Base-by-base conservation (phyloP, 2,329 filamentous ascomycete species). In the Curvularia hawaiiensis region DNA sequence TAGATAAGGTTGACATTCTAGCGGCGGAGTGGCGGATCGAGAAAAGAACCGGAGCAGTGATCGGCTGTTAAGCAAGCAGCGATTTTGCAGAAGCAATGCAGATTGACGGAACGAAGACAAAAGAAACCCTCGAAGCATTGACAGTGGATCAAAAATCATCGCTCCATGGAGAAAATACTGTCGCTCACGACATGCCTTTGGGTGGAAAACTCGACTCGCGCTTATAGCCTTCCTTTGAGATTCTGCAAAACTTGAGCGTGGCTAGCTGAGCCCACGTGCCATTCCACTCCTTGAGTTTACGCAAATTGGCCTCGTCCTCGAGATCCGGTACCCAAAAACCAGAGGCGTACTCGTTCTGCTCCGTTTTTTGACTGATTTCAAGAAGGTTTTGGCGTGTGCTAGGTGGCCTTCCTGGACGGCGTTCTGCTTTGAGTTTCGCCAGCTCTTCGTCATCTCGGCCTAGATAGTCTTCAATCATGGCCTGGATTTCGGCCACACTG, bases 281-380 rank as follows among this genome's bases (percentile, higher is more conserved):
- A 63, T 92, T 90, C 91, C 92, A 98, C 22, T 83, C 81, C 61
- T 86, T 83, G 40, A 98, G 77, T 63, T 85, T 83, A 56, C 82
- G 77, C 50, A 90, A 78, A 64, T 88, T 92, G 47, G 88, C 84
- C 40, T 83, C 80, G 41, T 87, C 83, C 54, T 86, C 84, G 52
- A 97, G 79, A 72, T 97, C 90, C 0, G 94, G 93, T 40, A 96
- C 76, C 91, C 90, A 90, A 71, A 97, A 96, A 0, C 95, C 95
- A 52, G 87, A 87, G 62, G 88, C 84, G 64, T 90, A 91, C 79
- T 99, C 95, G 66, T 89, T 89, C 70, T 89, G 83, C 62, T 97
- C 89, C 1, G 79, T 79, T 14, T 85, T 83, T 53, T 90, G 88
- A 63, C 87, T 89, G 68, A 91, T 83, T 74, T 87, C 88, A 39